phyloP scores from a whole-genome alignment of 2,329 filamentous ascomycete genomes.

The Fusarium phyllophilum region DNA sequence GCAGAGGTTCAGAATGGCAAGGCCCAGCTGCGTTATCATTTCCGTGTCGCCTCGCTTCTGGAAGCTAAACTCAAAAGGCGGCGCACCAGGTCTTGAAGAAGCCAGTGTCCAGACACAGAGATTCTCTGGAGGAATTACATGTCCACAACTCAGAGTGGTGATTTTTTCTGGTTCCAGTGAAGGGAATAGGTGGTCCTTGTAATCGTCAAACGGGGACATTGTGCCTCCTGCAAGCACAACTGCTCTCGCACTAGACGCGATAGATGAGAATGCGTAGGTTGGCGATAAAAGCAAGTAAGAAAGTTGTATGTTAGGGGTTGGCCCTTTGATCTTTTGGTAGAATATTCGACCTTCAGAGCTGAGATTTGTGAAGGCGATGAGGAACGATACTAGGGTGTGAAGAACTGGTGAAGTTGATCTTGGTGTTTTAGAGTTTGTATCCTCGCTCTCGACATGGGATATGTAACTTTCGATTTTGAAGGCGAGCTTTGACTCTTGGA shows the following conservation, averaged over 20 bases:
- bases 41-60: slow-evolving; percentile 74
- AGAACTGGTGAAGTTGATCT: slow-evolving; percentile 59
- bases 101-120: slow-evolving; percentile 81
- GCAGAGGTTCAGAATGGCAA: slow-evolving; percentile 76
- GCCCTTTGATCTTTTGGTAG: slow-evolving; percentile 59
- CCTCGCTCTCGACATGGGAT: slow-evolving; percentile 66
- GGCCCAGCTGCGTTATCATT: slow-evolving; percentile 80
- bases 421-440: slow-evolving; percentile 40
- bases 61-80: slow-evolving; percentile 86
- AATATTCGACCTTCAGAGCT: slow-evolving; percentile 76
- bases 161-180: slow-evolving; percentile 72
- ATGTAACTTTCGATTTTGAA: slow-evolving; percentile 94
- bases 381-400: slow-evolving; percentile 68
- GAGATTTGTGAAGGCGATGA: slow-evolving; percentile 86
- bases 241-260: slow-evolving; percentile 84
- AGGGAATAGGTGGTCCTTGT: slow-evolving; percentile 85
- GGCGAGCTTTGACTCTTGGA: slow-evolving; percentile 91
- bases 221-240: slow-evolving; percentile 94
- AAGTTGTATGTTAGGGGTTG: slow-evolving; percentile 65
- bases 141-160: slow-evolving; percentile 88
- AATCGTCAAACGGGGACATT: slow-evolving; percentile 97
- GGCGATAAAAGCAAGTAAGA: slow-evolving; percentile 92
- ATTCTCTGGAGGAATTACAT: slow-evolving; percentile 87
- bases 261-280: slow-evolving; percentile 88
- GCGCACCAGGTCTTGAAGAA: slow-evolving; percentile 53